phyloP scores from a whole-genome alignment of 2,329 filamentous ascomycete species.

The Pleurostoma richardsiae region DNA sequence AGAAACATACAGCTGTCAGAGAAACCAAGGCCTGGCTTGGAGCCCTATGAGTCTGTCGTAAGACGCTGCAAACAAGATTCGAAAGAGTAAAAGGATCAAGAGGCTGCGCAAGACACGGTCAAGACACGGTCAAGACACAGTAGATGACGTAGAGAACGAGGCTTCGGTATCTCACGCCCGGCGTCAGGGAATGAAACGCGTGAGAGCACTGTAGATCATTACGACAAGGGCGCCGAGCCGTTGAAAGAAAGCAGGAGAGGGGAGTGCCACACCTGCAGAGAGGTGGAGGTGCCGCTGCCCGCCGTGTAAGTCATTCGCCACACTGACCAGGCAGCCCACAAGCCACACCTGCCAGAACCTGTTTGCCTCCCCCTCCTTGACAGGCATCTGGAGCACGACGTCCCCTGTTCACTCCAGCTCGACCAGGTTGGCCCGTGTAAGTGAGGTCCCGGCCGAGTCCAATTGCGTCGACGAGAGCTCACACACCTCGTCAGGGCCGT shows the following conservation, averaged over 20 bases:
- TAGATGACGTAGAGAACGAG: not conserved
- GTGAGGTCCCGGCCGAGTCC: too few relatives aligned
- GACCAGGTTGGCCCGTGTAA: not conserved
- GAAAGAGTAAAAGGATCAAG: too few relatives aligned
- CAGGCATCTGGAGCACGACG: not conserved
- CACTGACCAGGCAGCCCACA: constrained; percentile 5
- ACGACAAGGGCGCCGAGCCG: constrained; percentile 3
- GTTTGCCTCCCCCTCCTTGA: constrained; percentile 7
- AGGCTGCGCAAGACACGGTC: too few relatives aligned
- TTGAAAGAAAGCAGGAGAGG: not conserved
- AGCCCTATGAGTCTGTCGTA: too few relatives aligned
- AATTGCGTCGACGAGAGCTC: too few relatives aligned
- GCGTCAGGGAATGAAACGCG: not conserved
- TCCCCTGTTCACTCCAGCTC: not conserved
- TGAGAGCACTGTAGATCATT: constrained; percentile 3
- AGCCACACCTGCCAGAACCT: constrained; percentile 14
- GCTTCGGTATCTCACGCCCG: too few relatives aligned
- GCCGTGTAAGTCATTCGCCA: constrained; percentile 11
- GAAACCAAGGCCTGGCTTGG: too few relatives aligned
- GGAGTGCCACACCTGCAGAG: not conserved
- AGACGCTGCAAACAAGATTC: too few relatives aligned
- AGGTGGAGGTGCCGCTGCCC: not conserved
- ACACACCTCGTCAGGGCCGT: too few relatives aligned
- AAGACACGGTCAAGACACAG: too few relatives aligned
- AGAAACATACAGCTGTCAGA: too few relatives aligned